A percentile compares a stretch with the other conserved stretches of the same genome.
Evolutionary conservation across 2,329 filamentous ascomycete genomes (phyloP).

Genomic region (Colletotrichum spinosum): DNA sequence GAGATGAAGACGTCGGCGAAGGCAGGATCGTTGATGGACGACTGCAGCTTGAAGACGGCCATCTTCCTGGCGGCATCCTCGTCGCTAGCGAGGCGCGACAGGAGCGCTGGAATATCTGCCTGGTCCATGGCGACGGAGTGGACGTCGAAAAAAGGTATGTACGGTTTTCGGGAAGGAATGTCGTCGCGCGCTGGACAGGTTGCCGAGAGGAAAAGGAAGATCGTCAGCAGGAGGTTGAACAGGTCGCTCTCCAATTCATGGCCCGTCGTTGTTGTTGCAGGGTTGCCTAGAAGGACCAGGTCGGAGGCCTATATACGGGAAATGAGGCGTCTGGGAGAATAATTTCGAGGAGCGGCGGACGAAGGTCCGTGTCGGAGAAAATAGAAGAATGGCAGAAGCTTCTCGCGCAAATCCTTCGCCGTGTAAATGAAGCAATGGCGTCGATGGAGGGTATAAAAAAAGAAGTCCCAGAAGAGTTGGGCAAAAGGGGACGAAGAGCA

Average conservation of each 20-base stretch:
- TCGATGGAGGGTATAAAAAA: conserved; percentile 27
- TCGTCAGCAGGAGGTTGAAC: conserved; percentile 29
- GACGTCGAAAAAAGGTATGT: conserved; percentile 7
- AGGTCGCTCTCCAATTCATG: conserved; percentile 28
- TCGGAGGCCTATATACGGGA: background rate
- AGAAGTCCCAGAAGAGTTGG: conserved; percentile 12
- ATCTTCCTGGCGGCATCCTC: conserved; percentile 97
- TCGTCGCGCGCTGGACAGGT: conserved; percentile 21
- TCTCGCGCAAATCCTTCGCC: conserved; percentile 23
- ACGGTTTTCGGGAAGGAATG: conserved; percentile 5
- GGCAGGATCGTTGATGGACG: conserved; percentile 92
- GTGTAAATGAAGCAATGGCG: conserved; percentile 10
- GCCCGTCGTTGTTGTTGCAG: conserved; percentile 24
- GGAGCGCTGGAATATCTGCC: conserved; percentile 73
- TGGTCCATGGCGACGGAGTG: conserved; percentile 67
- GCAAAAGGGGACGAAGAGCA: conserved; percentile 1
- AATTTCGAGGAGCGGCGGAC: conserved; percentile 12
- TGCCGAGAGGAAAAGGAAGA: conserved; percentile 15
- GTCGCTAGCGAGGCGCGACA: conserved; percentile 73
- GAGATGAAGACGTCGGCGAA: conserved; percentile 97
- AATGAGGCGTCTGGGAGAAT: conserved; percentile 23
- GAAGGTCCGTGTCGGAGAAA: conserved; percentile 27
- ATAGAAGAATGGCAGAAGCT: conserved; percentile 26
- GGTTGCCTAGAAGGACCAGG: background rate
- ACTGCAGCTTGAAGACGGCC: conserved; percentile 98